Conservation (phyloP, 768 basidiomycete species). For the Podaxis sp. region DNA sequence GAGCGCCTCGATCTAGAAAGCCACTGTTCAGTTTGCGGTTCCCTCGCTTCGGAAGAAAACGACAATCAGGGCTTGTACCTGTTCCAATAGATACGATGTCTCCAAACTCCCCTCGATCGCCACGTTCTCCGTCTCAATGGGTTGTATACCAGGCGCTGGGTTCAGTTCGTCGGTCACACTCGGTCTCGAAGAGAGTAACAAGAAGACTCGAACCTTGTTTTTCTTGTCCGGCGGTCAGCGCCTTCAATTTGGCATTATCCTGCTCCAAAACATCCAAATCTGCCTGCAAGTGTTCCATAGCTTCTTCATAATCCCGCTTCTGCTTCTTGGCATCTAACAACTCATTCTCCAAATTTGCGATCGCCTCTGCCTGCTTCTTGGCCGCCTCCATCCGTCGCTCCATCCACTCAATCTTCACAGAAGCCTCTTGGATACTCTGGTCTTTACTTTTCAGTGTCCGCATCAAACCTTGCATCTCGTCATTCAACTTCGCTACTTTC, state of each 20-base stretch:
- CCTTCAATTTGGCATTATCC: conserved; percentile 83
- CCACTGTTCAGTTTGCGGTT: conserved; percentile 4
- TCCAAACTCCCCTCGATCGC: conserved; percentile 81
- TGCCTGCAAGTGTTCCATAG: conserved; percentile 88
- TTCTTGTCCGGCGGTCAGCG: conserved; percentile 61
- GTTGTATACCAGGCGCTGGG: conserved; percentile 46
- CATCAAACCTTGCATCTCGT: conserved; percentile 86
- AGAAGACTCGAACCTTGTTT: conserved; percentile 55
- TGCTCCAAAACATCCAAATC: conserved; percentile 86
- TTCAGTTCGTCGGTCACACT: not conserved
- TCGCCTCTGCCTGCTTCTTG: conserved; percentile 86
- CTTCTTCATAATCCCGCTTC: conserved; percentile 87
- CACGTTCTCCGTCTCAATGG: conserved; percentile 56
- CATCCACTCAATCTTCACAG: conserved; percentile 93
- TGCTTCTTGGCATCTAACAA: conserved; percentile 81
- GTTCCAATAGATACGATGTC: conserved; percentile 84
- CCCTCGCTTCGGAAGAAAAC: conserved; percentile 1
- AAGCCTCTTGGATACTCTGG: conserved; percentile 82
- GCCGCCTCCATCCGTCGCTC: conserved; percentile 89
- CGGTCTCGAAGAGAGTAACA: not conserved
- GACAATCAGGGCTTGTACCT: conserved; percentile 43
- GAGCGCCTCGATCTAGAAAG: conserved; percentile 79
- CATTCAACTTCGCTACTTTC: conserved; percentile 79
- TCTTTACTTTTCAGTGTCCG: conserved; percentile 87
- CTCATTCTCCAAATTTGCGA: conserved; percentile 78